These are phyloP conservation scores for Ziziphus jujuba DNA, from an alignment of 306 rosid genomes.

Conservation along the genomic window DNA sequence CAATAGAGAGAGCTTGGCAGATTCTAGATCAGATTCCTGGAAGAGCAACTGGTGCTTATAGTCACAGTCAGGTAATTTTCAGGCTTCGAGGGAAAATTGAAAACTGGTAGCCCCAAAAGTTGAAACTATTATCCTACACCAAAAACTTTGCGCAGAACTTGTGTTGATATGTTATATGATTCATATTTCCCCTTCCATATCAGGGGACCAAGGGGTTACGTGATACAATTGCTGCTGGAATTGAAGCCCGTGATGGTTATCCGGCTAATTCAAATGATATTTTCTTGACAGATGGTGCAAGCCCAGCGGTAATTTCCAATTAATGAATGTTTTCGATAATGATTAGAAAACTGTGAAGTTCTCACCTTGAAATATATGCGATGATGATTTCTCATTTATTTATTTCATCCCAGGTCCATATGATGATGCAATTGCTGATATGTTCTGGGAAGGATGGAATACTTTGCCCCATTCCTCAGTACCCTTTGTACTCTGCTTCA, in stretches of 20 bases:
- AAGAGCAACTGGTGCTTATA: conserved; percentile 90
- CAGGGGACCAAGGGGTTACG: conserved; percentile 89
- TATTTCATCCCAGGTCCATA: conserved; percentile 66
- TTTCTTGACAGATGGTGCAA: conserved; percentile 95
- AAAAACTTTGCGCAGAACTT: background rate
- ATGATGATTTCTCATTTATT: conserved; percentile 8
- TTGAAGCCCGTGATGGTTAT: conserved; percentile 78
- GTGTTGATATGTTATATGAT: background rate
- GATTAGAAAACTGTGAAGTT: conserved; percentile 1
- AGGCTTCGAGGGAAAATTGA: conserved; percentile 1
- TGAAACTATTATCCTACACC: background rate
- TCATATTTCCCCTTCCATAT: conserved; percentile 21
- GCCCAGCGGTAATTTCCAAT: conserved; percentile 65
- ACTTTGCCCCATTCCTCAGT: conserved; percentile 92
- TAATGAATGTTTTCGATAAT: background rate
- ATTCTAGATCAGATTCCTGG: conserved; percentile 89
- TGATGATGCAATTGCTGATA: conserved; percentile 82
- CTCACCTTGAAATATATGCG: background rate
- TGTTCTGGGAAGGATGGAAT: conserved; percentile 79
- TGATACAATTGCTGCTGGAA: conserved; percentile 84
- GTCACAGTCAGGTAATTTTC: conserved; percentile 82
- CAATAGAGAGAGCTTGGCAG: conserved; percentile 77
- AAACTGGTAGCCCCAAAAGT: conserved; percentile 5
- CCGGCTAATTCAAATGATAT: conserved; percentile 72
- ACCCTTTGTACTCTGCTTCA: conserved; percentile 91